A percentile compares a stretch with the other conserved stretches of the same genome.
Conservation (phyloP, 2,329 filamentous ascomycete genomes). For the Coniella lustricola region DNA sequence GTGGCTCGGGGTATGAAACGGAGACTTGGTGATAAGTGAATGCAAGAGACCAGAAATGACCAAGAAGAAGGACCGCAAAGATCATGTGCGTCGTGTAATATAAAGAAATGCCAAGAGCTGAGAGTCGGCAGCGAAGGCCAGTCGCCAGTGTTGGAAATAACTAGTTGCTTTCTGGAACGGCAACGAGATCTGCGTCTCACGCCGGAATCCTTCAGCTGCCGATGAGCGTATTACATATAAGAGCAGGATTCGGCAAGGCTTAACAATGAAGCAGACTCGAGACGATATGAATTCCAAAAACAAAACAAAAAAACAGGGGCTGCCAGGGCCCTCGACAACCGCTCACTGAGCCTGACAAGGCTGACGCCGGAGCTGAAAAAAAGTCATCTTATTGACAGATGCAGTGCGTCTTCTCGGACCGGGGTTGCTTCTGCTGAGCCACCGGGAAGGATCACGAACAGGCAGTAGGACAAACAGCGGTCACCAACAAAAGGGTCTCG, state of each 20-base stretch:
- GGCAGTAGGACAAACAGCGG: conserved; percentile 10
- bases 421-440: neutral
- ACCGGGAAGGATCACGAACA: conserved; percentile 2
- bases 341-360: conserved; percentile 1
- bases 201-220: too few species aligned
- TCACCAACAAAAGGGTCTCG: conserved; percentile 3
- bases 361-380: conserved; percentile 3
- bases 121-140: neutral
- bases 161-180: too few species aligned
- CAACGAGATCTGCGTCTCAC: too few species aligned
- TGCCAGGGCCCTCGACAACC: neutral
- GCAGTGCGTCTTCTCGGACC: too few species aligned
- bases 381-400: neutral
- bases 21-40: too few species aligned
- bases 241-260: too few species aligned
- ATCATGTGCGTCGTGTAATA: neutral
- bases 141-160: neutral
- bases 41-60: too few species aligned
- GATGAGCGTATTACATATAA: too few species aligned
- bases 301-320: neutral
- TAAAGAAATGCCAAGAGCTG: neutral
- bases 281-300: neutral
- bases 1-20: neutral
- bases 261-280: neutral
- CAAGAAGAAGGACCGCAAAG: neutral